Evolutionary conservation across 345 rosid species (phyloP).

Genomic region (Punica granatum): DNA sequence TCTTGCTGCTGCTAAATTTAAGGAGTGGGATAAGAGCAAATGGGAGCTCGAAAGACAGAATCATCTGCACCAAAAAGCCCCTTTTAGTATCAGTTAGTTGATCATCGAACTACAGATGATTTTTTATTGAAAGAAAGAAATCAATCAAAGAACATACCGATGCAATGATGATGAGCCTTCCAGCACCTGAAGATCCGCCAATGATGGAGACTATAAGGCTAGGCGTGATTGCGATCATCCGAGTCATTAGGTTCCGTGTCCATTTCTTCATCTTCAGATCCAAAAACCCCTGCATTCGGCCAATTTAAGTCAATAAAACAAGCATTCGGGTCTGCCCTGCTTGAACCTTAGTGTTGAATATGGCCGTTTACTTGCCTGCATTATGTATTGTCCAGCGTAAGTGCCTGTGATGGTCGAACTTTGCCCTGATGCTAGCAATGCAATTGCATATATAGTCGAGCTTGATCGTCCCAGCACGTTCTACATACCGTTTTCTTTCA

Average conservation of each 20-base stretch:
- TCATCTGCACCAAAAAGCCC: slow-evolving; percentile 36
- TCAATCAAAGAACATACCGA: slow-evolving; percentile 28
- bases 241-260: slow-evolving; percentile 49
- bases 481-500: slow-evolving; percentile 11
- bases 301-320: neutral
- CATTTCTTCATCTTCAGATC: slow-evolving; percentile 50
- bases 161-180: slow-evolving; percentile 49
- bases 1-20: slow-evolving; percentile 54
- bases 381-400: slow-evolving; percentile 63
- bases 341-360: neutral
- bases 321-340: neutral
- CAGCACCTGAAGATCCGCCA: slow-evolving; percentile 53
- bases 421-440: slow-evolving; percentile 63
- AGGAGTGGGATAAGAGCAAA: slow-evolving; percentile 71
- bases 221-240: slow-evolving; percentile 52
- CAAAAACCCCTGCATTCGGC: slow-evolving; percentile 42
- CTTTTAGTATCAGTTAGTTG: neutral
- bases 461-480: slow-evolving; percentile 61
- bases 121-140: neutral
- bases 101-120: too few species aligned
- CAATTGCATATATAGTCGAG: slow-evolving; percentile 43
- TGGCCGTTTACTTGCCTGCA: slow-evolving; percentile 47
- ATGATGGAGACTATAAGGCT: slow-evolving; percentile 54
- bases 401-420: slow-evolving; percentile 66
- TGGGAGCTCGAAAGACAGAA: slow-evolving; percentile 69